Evolutionary conservation across 106 monocot genomes (phyloP).

Genomic region (Chionographis japonica): DNA sequence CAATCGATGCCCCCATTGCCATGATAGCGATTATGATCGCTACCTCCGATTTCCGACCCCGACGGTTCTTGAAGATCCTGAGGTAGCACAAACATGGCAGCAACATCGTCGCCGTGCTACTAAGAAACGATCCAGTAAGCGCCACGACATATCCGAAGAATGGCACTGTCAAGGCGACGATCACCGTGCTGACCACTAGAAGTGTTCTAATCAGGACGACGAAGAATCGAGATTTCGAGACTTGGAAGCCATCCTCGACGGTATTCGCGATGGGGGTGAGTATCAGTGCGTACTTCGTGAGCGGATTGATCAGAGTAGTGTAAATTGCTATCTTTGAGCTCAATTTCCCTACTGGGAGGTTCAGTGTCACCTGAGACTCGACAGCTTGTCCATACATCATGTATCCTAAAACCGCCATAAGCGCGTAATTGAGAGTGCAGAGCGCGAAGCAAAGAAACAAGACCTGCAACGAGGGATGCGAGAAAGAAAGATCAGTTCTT

Average conservation of each 20-base stretch:
- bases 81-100: conserved; percentile 84
- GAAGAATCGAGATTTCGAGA: conserved; percentile 18
- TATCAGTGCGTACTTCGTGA: conserved; percentile 71
- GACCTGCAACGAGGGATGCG: conserved; percentile 36
- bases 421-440: conserved; percentile 47
- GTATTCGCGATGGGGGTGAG: conserved; percentile 44
- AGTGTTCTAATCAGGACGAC: conserved; percentile 38
- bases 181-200: conserved; percentile 57
- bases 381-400: conserved; percentile 64
- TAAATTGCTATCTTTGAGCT: conserved; percentile 74
- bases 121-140: conserved; percentile 70
- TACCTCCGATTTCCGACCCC: conserved; percentile 22
- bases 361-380: conserved; percentile 61
- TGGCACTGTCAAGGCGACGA: conserved; percentile 53
- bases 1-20: conserved; percentile 36
- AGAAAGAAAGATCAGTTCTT: neutral
- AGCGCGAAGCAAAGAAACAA: conserved; percentile 48
- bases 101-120: conserved; percentile 62
- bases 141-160: conserved; percentile 69
- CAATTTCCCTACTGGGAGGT: conserved; percentile 39
- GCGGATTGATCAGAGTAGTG: conserved; percentile 69
- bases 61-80: conserved; percentile 46
- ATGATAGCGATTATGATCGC: conserved; percentile 31
- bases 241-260: conserved; percentile 42
- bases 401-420: conserved; percentile 67